Evolutionary conservation across 371 early-diverging fungal genomes (phyloP).

Genomic region (Capniomyces stellatus): DNA sequence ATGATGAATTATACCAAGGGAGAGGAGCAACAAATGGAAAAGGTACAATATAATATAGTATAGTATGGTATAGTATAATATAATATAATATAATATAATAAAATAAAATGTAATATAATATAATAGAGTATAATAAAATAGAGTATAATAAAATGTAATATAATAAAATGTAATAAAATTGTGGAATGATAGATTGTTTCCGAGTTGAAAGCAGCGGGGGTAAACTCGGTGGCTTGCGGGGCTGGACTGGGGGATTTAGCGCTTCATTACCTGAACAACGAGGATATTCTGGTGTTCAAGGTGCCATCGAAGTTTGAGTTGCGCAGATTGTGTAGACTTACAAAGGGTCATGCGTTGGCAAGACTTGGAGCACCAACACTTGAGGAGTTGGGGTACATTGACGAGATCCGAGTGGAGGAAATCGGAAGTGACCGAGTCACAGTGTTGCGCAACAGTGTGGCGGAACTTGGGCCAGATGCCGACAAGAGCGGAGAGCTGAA

Average conservation of each 20-base stretch:
- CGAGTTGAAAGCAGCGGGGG: conserved; percentile 79
- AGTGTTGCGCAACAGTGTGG: conserved; percentile 88
- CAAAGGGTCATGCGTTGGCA: conserved; percentile 82
- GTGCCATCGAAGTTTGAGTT: conserved; percentile 91
- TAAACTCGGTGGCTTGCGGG: conserved; percentile 85
- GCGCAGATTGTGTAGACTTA: conserved; percentile 82
- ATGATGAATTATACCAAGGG: conserved; percentile 94
- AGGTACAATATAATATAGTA: too few relatives aligned
- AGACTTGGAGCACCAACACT: conserved; percentile 84
- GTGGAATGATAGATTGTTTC: conserved; percentile 29
- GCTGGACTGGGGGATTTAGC: conserved; percentile 83
- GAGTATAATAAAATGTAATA: too few relatives aligned
- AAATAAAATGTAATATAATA: too few relatives aligned
- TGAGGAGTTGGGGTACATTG: conserved; percentile 95
- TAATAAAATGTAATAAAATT: too few relatives aligned
- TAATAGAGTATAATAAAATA: too few relatives aligned
- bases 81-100: too few relatives aligned
- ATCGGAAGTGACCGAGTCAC: conserved; percentile 94
- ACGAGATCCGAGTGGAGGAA: conserved; percentile 84
- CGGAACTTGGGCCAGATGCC: conserved; percentile 9
- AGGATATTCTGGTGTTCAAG: conserved; percentile 75
- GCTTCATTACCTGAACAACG: conserved; percentile 84
- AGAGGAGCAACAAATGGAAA: conserved; percentile 64
- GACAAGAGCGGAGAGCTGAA: conserved; percentile 3
- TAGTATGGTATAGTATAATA: too few relatives aligned